Base-by-base conservation (phyloP, 352 stramenopile species). In the Phytophthora chlamydospora region DNA sequence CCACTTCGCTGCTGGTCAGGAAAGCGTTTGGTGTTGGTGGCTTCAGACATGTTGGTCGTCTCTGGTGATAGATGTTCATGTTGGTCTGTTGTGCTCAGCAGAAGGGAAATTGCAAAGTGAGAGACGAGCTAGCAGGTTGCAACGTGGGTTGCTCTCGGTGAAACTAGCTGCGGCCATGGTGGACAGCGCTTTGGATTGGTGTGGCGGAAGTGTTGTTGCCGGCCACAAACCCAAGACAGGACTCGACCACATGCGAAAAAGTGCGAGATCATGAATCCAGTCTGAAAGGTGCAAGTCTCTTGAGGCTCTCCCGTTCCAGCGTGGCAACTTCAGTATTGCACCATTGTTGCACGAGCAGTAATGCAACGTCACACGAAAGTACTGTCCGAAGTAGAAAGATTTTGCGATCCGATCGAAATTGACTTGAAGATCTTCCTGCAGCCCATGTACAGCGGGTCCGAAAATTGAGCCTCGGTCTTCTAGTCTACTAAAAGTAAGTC, bases 91-190 rank as follows among this genome's bases (percentile, higher is more conserved):
- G 27, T 70, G 50, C 9, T 46, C 40, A 39, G 32, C 12, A 51
- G 38, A n/a, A 56, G 58, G 54, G 50, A 70, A 67, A 35, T 63
- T 64, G 24, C 16, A 14, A 67, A 76, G 58, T 76, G 68, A 3
- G 21, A 24, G 21, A 24, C 21, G 21, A 71, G 58, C 38, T 33
- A 24, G 34, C 17, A 46, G 49, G 47, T 27, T 33, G 39, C 33
- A 57, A 58, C 38, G 13, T 34, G 33, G 4, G 14, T 41, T 57
- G 21, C 21, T 48, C 29, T 58, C 11, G 19, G 17, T 34, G 44
- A 63, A 47, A 38, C 21, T 40, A 45, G 16, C 33, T 19, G 4
- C 36, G 16, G 12, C 51, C 40, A 12, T 43, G 11, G 39, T 58
- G 43, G 39, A 40, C 43, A 43, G 24, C 32, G 32, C 21, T 32